These are phyloP conservation scores for Argentina anserina DNA, from an alignment of 306 rosid species.

Conservation along the genomic window DNA sequence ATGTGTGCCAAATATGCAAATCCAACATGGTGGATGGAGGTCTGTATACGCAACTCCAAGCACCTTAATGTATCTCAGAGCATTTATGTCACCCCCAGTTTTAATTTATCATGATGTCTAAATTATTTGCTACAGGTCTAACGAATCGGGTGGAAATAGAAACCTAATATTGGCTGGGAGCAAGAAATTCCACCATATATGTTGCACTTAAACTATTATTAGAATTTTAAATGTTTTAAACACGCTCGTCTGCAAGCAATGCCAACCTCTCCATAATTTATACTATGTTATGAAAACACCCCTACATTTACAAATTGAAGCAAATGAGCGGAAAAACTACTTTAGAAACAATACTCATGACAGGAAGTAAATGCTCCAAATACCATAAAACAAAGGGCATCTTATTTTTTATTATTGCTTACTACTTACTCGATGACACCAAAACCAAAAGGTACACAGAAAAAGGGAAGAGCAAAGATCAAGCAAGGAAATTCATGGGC, in stretches of 20 bases:
- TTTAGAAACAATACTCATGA: background rate
- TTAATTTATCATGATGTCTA: background rate
- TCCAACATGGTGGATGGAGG: background rate
- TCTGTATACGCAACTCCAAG: background rate
- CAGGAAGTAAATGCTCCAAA: background rate
- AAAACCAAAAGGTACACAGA: constrained; percentile 1
- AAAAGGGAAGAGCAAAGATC: background rate
- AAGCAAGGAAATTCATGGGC: constrained; percentile 14
- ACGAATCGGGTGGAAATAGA: background rate
- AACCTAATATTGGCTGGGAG: background rate
- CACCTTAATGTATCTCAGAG: background rate
- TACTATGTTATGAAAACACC: background rate
- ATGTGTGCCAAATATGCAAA: background rate
- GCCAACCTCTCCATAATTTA: background rate
- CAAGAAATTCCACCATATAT: background rate
- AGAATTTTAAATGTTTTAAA: background rate
- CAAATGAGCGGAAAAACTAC: background rate
- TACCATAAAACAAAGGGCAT: background rate
- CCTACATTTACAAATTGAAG: too few relatives aligned
- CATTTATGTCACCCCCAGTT: background rate
- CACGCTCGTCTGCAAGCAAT: too few relatives aligned
- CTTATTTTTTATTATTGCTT: background rate
- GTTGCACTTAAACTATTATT: background rate
- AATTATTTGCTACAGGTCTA: background rate
- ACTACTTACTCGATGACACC: background rate